These are phyloP conservation scores for Macadamia integrifolia DNA, from an alignment of 164 flowering plant species.

Conservation along the genomic window DNA sequence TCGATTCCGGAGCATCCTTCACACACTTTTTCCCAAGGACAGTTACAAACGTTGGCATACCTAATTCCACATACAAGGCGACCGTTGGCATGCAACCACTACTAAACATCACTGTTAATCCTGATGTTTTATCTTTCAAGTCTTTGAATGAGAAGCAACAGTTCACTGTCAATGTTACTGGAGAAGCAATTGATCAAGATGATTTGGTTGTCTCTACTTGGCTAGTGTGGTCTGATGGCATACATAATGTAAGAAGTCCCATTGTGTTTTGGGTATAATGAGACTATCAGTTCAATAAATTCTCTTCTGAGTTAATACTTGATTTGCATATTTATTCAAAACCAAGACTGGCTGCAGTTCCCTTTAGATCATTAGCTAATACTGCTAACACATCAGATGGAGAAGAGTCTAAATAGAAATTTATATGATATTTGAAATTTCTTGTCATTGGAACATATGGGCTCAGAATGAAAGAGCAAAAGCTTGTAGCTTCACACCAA, in stretches of 20 bases:
- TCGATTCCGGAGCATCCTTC: background rate
- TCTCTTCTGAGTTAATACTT: too few species aligned
- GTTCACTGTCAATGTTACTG: slow-evolving; percentile 3
- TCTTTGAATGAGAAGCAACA: slow-evolving; percentile 5
- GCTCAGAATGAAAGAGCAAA: too few species aligned
- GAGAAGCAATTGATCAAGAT: background rate
- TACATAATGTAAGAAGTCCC: background rate
- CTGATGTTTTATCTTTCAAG: background rate
- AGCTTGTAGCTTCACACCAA: too few species aligned
- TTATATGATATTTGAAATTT: too few species aligned
- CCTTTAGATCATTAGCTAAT: too few species aligned
- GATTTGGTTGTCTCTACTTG: background rate
- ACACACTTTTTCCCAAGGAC: slow-evolving; percentile 11
- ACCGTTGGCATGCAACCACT: background rate
- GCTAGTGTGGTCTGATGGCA: slow-evolving; percentile 5
- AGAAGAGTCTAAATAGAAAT: too few species aligned
- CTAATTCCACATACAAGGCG: slow-evolving; percentile 15
- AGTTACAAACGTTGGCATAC: slow-evolving; percentile 24
- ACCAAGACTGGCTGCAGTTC: too few species aligned
- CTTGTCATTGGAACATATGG: too few species aligned
- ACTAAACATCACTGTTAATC: background rate
- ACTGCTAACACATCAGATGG: too few species aligned
- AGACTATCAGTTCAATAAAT: too few species aligned
- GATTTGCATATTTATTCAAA: too few species aligned
- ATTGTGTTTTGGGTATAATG: too few species aligned